Conservation (phyloP, 73 alveolate genomes). For the Symbiodinium natans region DNA sequence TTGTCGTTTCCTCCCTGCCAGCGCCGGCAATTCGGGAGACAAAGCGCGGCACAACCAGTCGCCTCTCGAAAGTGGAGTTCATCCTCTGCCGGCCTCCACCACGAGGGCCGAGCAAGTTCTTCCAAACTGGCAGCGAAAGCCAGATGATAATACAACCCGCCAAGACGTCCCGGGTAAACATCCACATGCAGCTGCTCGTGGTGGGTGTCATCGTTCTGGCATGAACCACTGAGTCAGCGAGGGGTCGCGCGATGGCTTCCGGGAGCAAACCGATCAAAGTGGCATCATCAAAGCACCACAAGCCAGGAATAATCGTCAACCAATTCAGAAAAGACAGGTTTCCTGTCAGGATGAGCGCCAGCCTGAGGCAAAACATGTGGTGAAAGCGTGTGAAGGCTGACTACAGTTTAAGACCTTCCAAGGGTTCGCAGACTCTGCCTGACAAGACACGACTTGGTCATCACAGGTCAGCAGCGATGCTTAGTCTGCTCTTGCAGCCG, state of each 20-base stretch:
- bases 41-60: background rate
- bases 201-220: background rate
- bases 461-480: too few species aligned
- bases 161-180: background rate
- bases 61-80: background rate
- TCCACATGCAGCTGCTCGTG: background rate
- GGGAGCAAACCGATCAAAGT: background rate
- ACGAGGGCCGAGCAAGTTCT: conserved; percentile 6
- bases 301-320: conserved; percentile 53
- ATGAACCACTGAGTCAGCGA: background rate
- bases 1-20: background rate
- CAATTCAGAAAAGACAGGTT: conserved; percentile 56
- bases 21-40: background rate
- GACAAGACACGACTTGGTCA: too few species aligned
- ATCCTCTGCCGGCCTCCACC: conserved; percentile 4
- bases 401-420: too few species aligned
- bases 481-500: too few species aligned
- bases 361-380: background rate
- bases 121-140: conserved; percentile 22
- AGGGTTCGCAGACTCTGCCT: too few species aligned
- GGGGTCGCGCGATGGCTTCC: background rate
- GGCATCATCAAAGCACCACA: conserved; percentile 64
- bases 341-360: background rate
- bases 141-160: background rate
- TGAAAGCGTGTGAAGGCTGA: too few species aligned